phyloP scores from a whole-genome alignment of 495 filamentous ascomycete genomes.

The Lasiosphaeria miniovina region DNA sequence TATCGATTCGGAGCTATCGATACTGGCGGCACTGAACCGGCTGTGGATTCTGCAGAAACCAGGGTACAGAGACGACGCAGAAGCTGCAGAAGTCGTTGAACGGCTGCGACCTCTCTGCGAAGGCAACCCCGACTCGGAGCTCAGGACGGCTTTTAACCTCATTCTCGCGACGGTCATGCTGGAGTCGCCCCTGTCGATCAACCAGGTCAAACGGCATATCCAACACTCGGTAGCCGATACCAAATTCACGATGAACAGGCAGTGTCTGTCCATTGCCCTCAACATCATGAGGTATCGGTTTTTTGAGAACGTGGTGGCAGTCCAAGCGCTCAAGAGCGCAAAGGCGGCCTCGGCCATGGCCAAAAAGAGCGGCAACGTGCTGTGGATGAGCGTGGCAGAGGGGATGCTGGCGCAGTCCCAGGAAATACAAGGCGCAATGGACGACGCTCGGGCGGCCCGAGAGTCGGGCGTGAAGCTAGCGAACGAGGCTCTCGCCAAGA shows the following conservation, averaged over 20 bases:
- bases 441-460: slow-evolving; percentile 52
- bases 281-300: slow-evolving; percentile 82
- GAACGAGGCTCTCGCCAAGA: slow-evolving; percentile 31
- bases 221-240: slow-evolving; percentile 54
- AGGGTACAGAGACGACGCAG: slow-evolving; percentile 45
- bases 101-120: slow-evolving; percentile 65
- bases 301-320: slow-evolving; percentile 80
- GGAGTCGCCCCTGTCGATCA: slow-evolving; percentile 53
- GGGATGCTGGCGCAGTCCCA: slow-evolving; percentile 74
- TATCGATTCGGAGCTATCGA: slow-evolving; percentile 64
- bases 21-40: slow-evolving; percentile 77
- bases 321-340: slow-evolving; percentile 87
- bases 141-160: slow-evolving; percentile 75
- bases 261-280: slow-evolving; percentile 76
- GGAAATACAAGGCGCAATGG: slow-evolving; percentile 64
- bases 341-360: slow-evolving; percentile 72
- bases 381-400: slow-evolving; percentile 85
- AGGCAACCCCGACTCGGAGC: slow-evolving; percentile 65
- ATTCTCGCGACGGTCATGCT: slow-evolving; percentile 65
- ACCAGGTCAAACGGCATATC: slow-evolving; percentile 74
- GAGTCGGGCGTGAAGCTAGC: slow-evolving; percentile 26
- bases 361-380: slow-evolving; percentile 64
- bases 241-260: slow-evolving; percentile 61
- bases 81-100: slow-evolving; percentile 55
- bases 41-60: slow-evolving; percentile 76